Base-by-base conservation (phyloP, 2,329 filamentous ascomycete genomes). In the Chaetomium strumarium region DNA sequence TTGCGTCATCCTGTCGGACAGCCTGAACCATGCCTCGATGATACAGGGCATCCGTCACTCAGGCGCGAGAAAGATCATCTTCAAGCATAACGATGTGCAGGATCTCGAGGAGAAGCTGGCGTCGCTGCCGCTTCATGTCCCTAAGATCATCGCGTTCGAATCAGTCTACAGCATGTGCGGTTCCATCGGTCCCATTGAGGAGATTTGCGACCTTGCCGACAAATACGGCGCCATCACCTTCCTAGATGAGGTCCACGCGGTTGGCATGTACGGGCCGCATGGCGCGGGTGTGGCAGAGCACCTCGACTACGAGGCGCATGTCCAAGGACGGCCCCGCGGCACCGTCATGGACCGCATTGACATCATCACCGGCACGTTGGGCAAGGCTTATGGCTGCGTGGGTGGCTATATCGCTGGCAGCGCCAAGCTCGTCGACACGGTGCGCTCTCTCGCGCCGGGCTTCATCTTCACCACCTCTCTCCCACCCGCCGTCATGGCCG, bases 151-250 rank as follows among this genome's bases (percentile, higher is more conserved):
- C 60, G 93, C 93, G 2, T 99, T 97, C 60, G 93, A 99, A 73
- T 96, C 90, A 30, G 93, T 99, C 3, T 99, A 99, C 75, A 96
- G 90, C 75, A 99, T 99, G 93, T 99, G 93, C 67, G 93, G 93
- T 58, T 96, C 90, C 14, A 89, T 99, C 67, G 93, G 90, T 0
- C 93, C 93, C 0, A 99, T 99, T 62, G 89, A 91, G 72, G 86
- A 86, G 66, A 97, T 99, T 57, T 97, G 92, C 69, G 90, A 99
- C 67, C 75, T 99, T 49, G 92, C 93, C 10, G 91, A 97, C 58
- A 96, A 96, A 75, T 99, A 99, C 68, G 93, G 93, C 54, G 93
- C 93, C 37, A 84, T 99, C 59, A 99, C 93, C 63, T 99, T 99
- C 70, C 77, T 96, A 67, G 93, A 99, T 68, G 93, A 99, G 81